A percentile compares a stretch with the other conserved stretches of the same genome.
Evolutionary conservation across 1,284 basidiomycete species (phyloP).

Genomic region (Leccinum subfulvum): DNA sequence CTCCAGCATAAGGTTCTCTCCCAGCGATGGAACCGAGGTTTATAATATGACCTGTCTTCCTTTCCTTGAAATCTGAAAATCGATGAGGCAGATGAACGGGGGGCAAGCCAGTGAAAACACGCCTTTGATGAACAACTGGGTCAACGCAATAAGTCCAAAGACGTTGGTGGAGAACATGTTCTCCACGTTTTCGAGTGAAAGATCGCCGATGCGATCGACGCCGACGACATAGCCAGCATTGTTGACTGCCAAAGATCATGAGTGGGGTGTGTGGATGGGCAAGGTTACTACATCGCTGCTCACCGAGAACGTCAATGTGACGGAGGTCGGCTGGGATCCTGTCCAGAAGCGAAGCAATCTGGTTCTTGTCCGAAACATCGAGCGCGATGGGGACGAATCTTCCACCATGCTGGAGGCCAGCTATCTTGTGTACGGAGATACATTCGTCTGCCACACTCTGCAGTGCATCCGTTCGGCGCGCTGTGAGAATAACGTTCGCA

Average conservation of each 20-base stretch:
- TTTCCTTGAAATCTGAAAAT: constrained; percentile 80
- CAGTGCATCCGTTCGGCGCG: constrained; percentile 66
- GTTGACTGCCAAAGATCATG: constrained; percentile 54
- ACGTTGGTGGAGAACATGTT: constrained; percentile 95
- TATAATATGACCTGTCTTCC: constrained; percentile 88
- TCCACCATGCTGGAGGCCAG: constrained; percentile 70
- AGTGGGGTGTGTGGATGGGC: not conserved
- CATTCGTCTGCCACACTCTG: constrained; percentile 67
- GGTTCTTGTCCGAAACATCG: constrained; percentile 73
- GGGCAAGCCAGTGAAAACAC: constrained; percentile 13
- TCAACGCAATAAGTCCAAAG: constrained; percentile 81
- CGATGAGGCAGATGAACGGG: not conserved
- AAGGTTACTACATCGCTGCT: constrained; percentile 12
- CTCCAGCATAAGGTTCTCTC: constrained; percentile 87
- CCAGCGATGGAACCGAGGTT: constrained; percentile 95
- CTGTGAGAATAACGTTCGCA: constrained; percentile 74
- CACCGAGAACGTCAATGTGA: constrained; percentile 75
- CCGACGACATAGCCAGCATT: constrained; percentile 88
- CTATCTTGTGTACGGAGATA: constrained; percentile 65
- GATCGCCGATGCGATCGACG: constrained; percentile 78
- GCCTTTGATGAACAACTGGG: constrained; percentile 78
- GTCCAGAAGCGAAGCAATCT: constrained; percentile 65
- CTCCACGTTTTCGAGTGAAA: constrained; percentile 74
- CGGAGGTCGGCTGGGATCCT: constrained; percentile 68
- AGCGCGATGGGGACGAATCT: constrained; percentile 65